These are phyloP conservation scores for Ilyonectria sp. DNA, from an alignment of 2,329 filamentous ascomycete genomes.

Conservation along the genomic window DNA sequence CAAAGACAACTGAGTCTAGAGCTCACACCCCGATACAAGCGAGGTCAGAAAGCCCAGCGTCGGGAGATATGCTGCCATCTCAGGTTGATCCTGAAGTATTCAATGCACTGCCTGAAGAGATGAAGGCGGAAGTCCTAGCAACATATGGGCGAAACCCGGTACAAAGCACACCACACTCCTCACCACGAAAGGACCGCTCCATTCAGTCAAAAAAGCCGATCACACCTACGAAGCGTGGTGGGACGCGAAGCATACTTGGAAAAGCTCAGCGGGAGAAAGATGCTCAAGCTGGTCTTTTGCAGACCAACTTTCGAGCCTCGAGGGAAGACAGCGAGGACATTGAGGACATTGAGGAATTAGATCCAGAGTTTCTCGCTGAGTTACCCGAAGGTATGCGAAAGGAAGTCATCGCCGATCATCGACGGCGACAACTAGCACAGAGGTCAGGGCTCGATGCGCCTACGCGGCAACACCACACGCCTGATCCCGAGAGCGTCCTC, in stretches of 20 bases:
- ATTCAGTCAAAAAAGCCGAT: slow-evolving; percentile 67
- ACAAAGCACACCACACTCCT: slow-evolving; percentile 61
- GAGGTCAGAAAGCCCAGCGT: slow-evolving; percentile 59
- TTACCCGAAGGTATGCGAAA: slow-evolving; percentile 84
- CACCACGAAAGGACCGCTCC: slow-evolving; percentile 70
- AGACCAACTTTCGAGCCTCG: slow-evolving; percentile 78
- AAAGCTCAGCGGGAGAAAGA: slow-evolving; percentile 67
- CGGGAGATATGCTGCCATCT: slow-evolving; percentile 70
- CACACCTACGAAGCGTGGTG: slow-evolving; percentile 77
- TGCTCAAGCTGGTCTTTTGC: slow-evolving; percentile 74
- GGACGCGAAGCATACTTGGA: slow-evolving; percentile 57
- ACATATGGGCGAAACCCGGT: slow-evolving; percentile 70
- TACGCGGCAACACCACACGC: slow-evolving; percentile 41
- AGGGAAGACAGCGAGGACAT: slow-evolving; percentile 51
- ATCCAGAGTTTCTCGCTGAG: slow-evolving; percentile 83
- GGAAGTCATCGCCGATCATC: slow-evolving; percentile 84
- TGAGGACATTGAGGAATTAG: slow-evolving; percentile 65
- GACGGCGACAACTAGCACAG: slow-evolving; percentile 69
- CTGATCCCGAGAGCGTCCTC: slow-evolving; percentile 44
- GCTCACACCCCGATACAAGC: slow-evolving; percentile 49
- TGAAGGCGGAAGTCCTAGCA: slow-evolving; percentile 86
- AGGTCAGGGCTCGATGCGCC: slow-evolving; percentile 64
- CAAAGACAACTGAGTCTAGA: slow-evolving; percentile 38
- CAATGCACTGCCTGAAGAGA: slow-evolving; percentile 85
- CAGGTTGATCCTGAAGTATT: slow-evolving; percentile 91